Evolutionary conservation across 352 stramenopile genomes (phyloP).

Genomic region (Globisporangium barbulae): DNA sequence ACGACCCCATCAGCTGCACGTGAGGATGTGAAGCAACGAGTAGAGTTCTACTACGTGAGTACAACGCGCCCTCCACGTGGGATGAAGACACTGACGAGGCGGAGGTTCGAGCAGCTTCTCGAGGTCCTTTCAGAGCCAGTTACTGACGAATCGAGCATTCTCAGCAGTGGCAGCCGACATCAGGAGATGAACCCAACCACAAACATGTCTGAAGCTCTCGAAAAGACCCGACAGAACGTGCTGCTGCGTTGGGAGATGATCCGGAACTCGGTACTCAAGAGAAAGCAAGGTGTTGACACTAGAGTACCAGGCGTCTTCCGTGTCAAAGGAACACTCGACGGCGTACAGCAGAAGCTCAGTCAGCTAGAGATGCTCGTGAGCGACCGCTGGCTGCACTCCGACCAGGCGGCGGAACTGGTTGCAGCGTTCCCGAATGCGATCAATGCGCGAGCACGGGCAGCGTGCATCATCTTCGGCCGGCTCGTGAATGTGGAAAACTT

Average conservation of each 20-base stretch:
- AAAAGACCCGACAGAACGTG: slow-evolving; percentile 19
- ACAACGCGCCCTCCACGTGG: slow-evolving; percentile 64
- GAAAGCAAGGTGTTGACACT: background rate
- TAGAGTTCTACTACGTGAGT: slow-evolving; percentile 82
- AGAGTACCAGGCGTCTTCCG: slow-evolving; percentile 7
- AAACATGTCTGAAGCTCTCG: background rate
- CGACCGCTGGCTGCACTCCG: slow-evolving; percentile 49
- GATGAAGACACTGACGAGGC: slow-evolving; percentile 40
- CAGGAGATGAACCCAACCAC: background rate
- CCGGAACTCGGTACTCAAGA: slow-evolving; percentile 22
- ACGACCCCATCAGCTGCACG: background rate
- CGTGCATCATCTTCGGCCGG: slow-evolving; percentile 56
- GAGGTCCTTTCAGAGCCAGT: slow-evolving; percentile 22
- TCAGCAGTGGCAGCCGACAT: background rate
- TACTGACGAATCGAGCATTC: slow-evolving; percentile 1
- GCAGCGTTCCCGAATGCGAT: slow-evolving; percentile 43
- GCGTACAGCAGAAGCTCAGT: slow-evolving; percentile 25
- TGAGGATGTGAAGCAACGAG: slow-evolving; percentile 9
- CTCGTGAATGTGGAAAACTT: slow-evolving; percentile 81
- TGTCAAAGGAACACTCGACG: slow-evolving; percentile 26
- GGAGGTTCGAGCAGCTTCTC: slow-evolving; percentile 58
- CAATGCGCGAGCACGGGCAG: slow-evolving; percentile 42
- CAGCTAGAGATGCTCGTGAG: slow-evolving; percentile 51
- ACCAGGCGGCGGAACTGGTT: slow-evolving; percentile 42
- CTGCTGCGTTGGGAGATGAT: slow-evolving; percentile 40